phyloP scores from a whole-genome alignment of 108 stramenopile genomes.

The Skeletonema marinoi region DNA sequence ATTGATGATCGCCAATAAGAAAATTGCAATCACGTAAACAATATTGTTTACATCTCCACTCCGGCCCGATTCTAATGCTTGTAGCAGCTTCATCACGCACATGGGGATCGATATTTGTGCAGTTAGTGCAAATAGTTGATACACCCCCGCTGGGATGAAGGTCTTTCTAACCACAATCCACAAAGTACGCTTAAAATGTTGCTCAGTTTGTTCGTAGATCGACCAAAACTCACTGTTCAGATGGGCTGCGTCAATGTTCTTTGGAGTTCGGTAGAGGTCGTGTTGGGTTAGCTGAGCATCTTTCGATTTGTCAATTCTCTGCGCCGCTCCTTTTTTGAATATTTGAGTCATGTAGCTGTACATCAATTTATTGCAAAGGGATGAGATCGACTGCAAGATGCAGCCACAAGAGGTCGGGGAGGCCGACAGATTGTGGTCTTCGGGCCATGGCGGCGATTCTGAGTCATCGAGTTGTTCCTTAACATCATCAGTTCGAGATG shows the following conservation, averaged over 20 bases:
- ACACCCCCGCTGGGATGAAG: slow-evolving; percentile 69
- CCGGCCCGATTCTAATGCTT: slow-evolving; percentile 50
- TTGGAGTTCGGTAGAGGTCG: slow-evolving; percentile 48
- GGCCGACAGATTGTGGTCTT: not conserved
- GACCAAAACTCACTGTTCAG: slow-evolving; percentile 21
- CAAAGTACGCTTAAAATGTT: slow-evolving; percentile 36
- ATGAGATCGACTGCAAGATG: not conserved
- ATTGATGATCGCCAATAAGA: slow-evolving; percentile 49
- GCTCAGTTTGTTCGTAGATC: slow-evolving; percentile 8
- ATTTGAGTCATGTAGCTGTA: slow-evolving; percentile 63
- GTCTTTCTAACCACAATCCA: slow-evolving; percentile 57
- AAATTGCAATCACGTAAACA: slow-evolving; percentile 52
- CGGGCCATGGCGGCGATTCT: slow-evolving; percentile 22
- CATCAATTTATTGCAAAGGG: slow-evolving; percentile 32
- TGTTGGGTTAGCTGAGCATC: slow-evolving; percentile 38
- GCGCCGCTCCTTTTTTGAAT: slow-evolving; percentile 28
- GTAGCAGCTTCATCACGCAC: slow-evolving; percentile 60
- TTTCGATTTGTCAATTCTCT: slow-evolving; percentile 24
- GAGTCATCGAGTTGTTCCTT: not conserved
- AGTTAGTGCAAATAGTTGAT: slow-evolving; percentile 61
- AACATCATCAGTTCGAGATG: not conserved
- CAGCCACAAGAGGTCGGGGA: not conserved
- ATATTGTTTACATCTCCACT: slow-evolving; percentile 20
- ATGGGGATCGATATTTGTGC: slow-evolving; percentile 68
- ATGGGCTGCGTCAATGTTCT: slow-evolving; percentile 5